Evolutionary conservation across 2,329 filamentous ascomycete species (phyloP), one percentile per base, ranked within the genome.

Genomic region (Trichoderma cornu-damae): DNA sequence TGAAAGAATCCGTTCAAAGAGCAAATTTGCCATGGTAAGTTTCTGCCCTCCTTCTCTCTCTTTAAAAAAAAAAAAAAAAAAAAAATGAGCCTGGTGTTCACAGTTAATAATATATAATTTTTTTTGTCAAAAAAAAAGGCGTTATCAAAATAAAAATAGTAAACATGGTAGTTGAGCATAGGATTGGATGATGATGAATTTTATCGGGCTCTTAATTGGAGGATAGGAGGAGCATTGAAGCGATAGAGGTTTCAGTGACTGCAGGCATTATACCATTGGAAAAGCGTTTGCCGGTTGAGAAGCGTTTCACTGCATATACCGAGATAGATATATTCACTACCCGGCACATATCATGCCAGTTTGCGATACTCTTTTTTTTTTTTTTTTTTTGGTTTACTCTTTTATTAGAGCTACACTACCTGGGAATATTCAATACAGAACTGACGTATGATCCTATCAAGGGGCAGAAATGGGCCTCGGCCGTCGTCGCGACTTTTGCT

Each of bases 1-100:
- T 0, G 84, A 87, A 32, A 81, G 68, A 62, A 96, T 96, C 61
- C 78, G 92, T 26, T 80, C 81, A 9, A 81, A 85, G 68, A 94
- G 89, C 68, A 87, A 84, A 64, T 88, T 96, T 72, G 90, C 90
- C 4, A 80, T 78, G 68, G 82, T 80, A 69, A 73, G 76, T 70
- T 12, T 26, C 1, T 46, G 18, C 4, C 1, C 3, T n/a, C 20
- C 20, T 24, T 2, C 2, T 7, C 24, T 1, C 2, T n/a, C n/a
- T n/a, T n/a, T n/a, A n/a, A n/a, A n/a, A n/a, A n/a, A n/a, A n/a
- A n/a, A n/a, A n/a, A n/a, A n/a, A n/a, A n/a, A n/a, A n/a, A n/a
- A n/a, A 6, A 30, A 3, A 2, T 30, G 28, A 6, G 5, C 28
- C 6, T 6, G 2, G 2, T 30, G 28, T 30, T 2, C 5, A 30